Evolutionary conservation across 1,284 basidiomycete species (phyloP).

Genomic region (Gymnopus androsaceus): DNA sequence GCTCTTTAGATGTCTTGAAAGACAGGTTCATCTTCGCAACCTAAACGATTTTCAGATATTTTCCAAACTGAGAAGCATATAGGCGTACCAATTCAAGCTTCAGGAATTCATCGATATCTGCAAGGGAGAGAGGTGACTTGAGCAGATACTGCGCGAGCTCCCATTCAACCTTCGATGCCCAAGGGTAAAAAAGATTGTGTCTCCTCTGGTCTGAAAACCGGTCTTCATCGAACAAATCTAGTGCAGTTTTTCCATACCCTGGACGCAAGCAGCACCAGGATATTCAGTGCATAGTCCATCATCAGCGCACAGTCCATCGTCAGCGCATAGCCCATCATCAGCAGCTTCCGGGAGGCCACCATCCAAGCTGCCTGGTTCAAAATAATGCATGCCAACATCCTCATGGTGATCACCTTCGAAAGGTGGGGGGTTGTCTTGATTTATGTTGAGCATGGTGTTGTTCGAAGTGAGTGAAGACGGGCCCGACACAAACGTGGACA

Average conservation of each 20-base stretch:
- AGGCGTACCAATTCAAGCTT: slow-evolving; percentile 23
- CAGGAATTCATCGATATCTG: slow-evolving; percentile 27
- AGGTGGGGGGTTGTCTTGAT: no score
- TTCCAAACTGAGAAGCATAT: background rate
- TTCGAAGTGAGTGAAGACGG: no score
- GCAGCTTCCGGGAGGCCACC: no score
- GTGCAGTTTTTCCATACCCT: background rate
- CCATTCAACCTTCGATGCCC: slow-evolving; percentile 31
- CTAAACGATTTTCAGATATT: slow-evolving; percentile 4
- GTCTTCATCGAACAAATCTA: slow-evolving; percentile 28
- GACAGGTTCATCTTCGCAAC: slow-evolving; percentile 21
- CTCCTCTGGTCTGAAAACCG: slow-evolving; percentile 19
- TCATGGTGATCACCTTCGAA: no score
- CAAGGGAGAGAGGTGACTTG: slow-evolving; percentile 27
- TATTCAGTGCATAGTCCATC: no score
- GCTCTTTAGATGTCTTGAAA: slow-evolving; percentile 30
- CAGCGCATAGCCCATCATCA: no score
- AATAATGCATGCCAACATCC: no score
- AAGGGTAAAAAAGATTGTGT: slow-evolving; percentile 31
- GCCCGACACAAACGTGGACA: no score
- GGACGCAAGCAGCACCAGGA: no score
- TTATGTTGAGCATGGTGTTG: no score
- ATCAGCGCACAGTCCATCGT: no score
- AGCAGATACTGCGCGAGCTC: slow-evolving; percentile 29
- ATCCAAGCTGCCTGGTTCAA: no score